phyloP scores from a whole-genome alignment of 208 protist species.

The Leishmania mexicana region DNA sequence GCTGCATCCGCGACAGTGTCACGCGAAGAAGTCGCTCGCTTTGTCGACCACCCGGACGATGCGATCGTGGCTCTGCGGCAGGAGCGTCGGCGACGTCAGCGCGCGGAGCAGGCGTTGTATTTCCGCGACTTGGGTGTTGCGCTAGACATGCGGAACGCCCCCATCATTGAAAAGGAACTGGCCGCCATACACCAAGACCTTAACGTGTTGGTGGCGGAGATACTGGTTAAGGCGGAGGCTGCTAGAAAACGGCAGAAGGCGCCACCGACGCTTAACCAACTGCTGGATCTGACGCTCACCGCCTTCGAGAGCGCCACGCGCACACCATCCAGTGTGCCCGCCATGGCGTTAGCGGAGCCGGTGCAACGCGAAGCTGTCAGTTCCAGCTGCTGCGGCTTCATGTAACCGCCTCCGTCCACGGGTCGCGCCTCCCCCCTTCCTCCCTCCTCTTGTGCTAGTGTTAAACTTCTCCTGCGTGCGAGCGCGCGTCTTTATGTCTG shows the following conservation, averaged over 20 bases:
- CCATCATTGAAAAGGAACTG: slow-evolving; percentile 51
- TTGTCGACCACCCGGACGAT: slow-evolving; percentile 23
- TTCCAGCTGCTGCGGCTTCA: slow-evolving; percentile 41
- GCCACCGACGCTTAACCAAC: slow-evolving; percentile 55
- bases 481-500: neutral
- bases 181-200: slow-evolving; percentile 61
- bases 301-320: slow-evolving; percentile 51
- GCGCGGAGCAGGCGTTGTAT: slow-evolving; percentile 60
- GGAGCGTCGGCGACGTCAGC: slow-evolving; percentile 53
- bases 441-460: neutral
- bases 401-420: slow-evolving; percentile 19
- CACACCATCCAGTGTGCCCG: slow-evolving; percentile 43
- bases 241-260: slow-evolving; percentile 24
- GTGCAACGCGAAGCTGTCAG: slow-evolving; percentile 25
- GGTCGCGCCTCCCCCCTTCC: neutral
- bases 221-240: slow-evolving; percentile 56
- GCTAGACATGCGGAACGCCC: slow-evolving; percentile 51
- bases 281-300: slow-evolving; percentile 64
- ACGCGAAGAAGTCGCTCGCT: slow-evolving; percentile 18
- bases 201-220: slow-evolving; percentile 65
- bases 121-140: slow-evolving; percentile 46
- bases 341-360: slow-evolving; percentile 49
- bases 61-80: slow-evolving; percentile 35
- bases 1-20: neutral
- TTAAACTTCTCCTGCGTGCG: neutral